Percentiles rank a stretch among this genome's conserved stretches.
phyloP scores from a whole-genome alignment of 257 asterid species.

The Nicotiana tabacum region DNA sequence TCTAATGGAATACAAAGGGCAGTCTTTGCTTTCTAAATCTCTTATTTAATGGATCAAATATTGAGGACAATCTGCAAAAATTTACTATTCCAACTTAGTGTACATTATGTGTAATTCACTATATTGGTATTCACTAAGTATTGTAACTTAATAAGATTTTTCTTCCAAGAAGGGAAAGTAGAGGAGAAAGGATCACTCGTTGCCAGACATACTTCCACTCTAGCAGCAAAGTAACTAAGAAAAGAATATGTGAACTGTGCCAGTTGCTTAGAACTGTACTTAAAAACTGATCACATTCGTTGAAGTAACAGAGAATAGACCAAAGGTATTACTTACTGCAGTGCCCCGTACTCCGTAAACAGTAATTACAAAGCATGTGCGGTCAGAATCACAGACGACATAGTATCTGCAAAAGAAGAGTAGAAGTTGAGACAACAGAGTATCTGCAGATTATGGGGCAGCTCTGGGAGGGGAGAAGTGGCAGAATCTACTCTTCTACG shows the following conservation, averaged over 20 bases:
- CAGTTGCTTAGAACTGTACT: conserved; percentile 15
- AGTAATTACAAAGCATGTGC: conserved; percentile 57
- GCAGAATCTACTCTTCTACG: background rate
- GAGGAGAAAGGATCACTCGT: too few relatives aligned
- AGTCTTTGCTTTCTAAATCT: too few relatives aligned
- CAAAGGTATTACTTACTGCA: conserved; percentile 42
- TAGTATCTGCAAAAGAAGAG: conserved; percentile 52
- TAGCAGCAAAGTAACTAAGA: background rate
- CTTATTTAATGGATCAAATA: too few relatives aligned
- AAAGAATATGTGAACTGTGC: conserved; percentile 51
- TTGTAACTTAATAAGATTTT: too few relatives aligned
- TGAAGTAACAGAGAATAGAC: background rate
- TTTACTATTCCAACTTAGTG: too few relatives aligned
- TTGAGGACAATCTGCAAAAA: too few relatives aligned
- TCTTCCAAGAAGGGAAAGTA: too few relatives aligned
- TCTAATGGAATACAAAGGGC: too few relatives aligned
- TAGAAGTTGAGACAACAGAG: background rate
- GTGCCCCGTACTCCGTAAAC: conserved; percentile 58
- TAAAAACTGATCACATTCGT: too few relatives aligned
- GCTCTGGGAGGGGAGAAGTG: background rate
- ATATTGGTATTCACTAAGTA: too few relatives aligned
- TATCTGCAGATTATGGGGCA: background rate
- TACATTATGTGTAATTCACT: too few relatives aligned
- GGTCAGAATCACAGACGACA: conserved; percentile 71
- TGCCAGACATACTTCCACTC: too few relatives aligned